phyloP scores from a whole-genome alignment of 257 asterid genomes.

The Capsicum baccatum region DNA sequence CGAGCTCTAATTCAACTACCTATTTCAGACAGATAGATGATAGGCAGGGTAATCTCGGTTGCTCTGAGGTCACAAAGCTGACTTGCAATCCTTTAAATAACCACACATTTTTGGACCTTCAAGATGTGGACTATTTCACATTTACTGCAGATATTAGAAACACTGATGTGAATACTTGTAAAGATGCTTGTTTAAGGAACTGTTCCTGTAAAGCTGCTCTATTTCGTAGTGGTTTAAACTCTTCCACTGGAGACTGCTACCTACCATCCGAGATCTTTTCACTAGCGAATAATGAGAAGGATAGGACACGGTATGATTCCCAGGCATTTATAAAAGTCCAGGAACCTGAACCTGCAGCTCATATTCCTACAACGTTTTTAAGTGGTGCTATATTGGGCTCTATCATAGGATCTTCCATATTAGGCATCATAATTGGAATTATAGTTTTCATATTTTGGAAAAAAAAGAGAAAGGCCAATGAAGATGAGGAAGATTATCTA shows the following conservation, averaged over 20 bases:
- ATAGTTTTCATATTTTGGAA: slow-evolving; percentile 23
- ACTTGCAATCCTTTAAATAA: slow-evolving; percentile 34
- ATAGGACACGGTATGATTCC: slow-evolving; percentile 31
- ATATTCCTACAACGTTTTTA: neutral
- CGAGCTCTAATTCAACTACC: slow-evolving; percentile 25
- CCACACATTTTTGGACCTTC: slow-evolving; percentile 46
- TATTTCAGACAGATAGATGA: slow-evolving; percentile 37
- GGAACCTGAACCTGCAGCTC: neutral
- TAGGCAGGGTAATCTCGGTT: slow-evolving; percentile 49
- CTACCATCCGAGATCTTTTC: slow-evolving; percentile 48
- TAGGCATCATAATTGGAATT: slow-evolving; percentile 31
- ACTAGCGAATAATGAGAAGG: slow-evolving; percentile 37
- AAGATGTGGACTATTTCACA: slow-evolving; percentile 40
- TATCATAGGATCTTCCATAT: neutral
- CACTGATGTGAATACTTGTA: slow-evolving; percentile 37
- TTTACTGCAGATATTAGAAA: slow-evolving; percentile 19
- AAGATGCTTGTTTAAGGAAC: slow-evolving; percentile 43
- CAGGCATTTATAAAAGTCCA: slow-evolving; percentile 38
- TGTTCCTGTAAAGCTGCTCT: slow-evolving; percentile 60
- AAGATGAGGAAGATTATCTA: slow-evolving; percentile 38
- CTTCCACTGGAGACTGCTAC: slow-evolving; percentile 45
- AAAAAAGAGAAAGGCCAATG: slow-evolving; percentile 26
- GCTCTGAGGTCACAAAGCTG: slow-evolving; percentile 42
- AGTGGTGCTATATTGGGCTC: neutral
- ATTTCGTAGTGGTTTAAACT: slow-evolving; percentile 35